Conservation (phyloP, 768 basidiomycete genomes). For the Boletus huronensis region DNA sequence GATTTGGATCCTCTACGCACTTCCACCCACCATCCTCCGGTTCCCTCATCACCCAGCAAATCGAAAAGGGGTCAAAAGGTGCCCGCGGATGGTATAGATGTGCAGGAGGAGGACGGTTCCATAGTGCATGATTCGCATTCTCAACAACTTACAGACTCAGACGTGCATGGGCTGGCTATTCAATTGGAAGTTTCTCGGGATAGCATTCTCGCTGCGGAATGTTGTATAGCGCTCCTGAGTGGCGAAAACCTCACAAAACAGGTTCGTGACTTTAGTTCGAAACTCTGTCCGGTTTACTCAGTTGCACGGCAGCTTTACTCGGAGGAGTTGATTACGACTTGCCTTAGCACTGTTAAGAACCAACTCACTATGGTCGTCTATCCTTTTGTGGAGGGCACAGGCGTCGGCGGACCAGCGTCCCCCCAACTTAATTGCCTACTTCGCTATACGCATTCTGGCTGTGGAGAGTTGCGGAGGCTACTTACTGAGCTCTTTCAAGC, state of each 20-base stretch:
- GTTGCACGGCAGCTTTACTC: slow-evolving; percentile 68
- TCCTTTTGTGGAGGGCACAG: slow-evolving; percentile 77
- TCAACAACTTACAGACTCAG: slow-evolving; percentile 39
- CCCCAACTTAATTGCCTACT: slow-evolving; percentile 52
- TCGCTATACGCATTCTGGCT: slow-evolving; percentile 36
- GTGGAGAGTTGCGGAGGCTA: slow-evolving; percentile 41
- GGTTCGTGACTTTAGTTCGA: slow-evolving; percentile 40
- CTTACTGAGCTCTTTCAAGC: slow-evolving; percentile 72
- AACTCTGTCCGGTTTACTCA: not conserved
- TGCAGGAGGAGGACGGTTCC: not conserved
- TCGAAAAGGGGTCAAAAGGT: slow-evolving; percentile 48
- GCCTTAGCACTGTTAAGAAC: slow-evolving; percentile 74
- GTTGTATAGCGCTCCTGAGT: slow-evolving; percentile 71
- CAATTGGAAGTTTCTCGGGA: slow-evolving; percentile 63
- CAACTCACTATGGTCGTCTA: slow-evolving; percentile 77
- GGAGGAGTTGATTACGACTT: slow-evolving; percentile 84
- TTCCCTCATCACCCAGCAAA: slow-evolving; percentile 37
- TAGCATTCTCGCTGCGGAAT: slow-evolving; percentile 80
- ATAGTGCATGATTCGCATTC: slow-evolving; percentile 7
- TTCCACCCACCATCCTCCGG: slow-evolving; percentile 19
- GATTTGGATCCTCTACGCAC: slow-evolving; percentile 67
- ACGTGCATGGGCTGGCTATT: slow-evolving; percentile 49
- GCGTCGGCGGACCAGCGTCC: slow-evolving; percentile 38
- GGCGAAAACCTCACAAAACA: slow-evolving; percentile 83
- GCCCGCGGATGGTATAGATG: not conserved